phyloP scores from a whole-genome alignment of 2,329 filamentous ascomycete species.

The Conoideocrella luteorostrata region DNA sequence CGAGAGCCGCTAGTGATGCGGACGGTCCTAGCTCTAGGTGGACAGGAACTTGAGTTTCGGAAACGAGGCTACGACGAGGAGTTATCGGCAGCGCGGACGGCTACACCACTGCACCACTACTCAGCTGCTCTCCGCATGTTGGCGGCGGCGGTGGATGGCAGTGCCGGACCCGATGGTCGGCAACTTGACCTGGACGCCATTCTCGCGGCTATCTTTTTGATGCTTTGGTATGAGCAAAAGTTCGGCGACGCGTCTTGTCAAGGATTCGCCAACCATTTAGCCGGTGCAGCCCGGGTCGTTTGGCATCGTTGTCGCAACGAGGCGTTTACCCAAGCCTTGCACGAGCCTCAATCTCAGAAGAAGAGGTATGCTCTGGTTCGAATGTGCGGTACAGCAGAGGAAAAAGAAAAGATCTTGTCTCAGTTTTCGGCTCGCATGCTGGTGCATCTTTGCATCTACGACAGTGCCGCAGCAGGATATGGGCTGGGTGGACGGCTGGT shows the following conservation, averaged over 20 bases:
- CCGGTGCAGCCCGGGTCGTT: conserved; percentile 24
- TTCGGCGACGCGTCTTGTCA: conserved; percentile 26
- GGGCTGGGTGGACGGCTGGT: conserved; percentile 27
- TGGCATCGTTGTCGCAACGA: conserved; percentile 18
- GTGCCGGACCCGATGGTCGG: conserved; percentile 11
- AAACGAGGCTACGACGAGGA: conserved; percentile 12
- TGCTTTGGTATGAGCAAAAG: conserved; percentile 32
- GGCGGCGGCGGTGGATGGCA: conserved; percentile 19
- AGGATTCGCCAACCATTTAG: conserved; percentile 25
- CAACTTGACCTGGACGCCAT: conserved; percentile 20
- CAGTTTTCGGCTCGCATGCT: conserved; percentile 27
- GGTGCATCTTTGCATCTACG: conserved; percentile 25
- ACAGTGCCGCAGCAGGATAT: conserved; percentile 20
- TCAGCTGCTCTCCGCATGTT: conserved; percentile 24
- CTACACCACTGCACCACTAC: conserved; percentile 22
- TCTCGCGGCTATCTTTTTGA: conserved; percentile 26
- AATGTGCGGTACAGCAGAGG: conserved; percentile 1
- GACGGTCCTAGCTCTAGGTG: conserved; percentile 26
- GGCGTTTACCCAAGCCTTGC: conserved; percentile 6
- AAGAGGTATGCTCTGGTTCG: conserved; percentile 6
- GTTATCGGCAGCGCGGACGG: conserved; percentile 5
- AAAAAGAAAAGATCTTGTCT: conserved; percentile 14
- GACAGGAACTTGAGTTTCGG: conserved; percentile 23
- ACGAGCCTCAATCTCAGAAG: conserved; percentile 1
- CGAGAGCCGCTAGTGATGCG: conserved; percentile 29